Evolutionary conservation across 2,329 filamentous ascomycete species (phyloP).

Genomic region (Pseudocercospora macadamiae): DNA sequence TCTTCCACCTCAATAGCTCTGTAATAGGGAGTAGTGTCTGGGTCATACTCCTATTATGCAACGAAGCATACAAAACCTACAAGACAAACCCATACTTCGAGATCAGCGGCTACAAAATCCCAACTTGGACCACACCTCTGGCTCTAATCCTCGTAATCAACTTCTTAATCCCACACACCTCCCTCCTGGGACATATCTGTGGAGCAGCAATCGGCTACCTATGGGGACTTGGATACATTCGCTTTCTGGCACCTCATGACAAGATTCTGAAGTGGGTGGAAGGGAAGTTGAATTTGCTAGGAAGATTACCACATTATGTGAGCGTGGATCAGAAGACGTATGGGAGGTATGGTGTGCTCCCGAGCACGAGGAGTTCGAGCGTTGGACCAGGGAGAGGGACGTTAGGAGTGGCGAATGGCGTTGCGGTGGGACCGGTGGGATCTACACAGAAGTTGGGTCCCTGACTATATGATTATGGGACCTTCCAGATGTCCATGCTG

Average conservation of each 20-base stretch:
- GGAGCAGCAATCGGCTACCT: slow-evolving; percentile 83
- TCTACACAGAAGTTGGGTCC: slow-evolving; percentile 70
- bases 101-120: slow-evolving; percentile 69
- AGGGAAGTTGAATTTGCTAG: slow-evolving; percentile 81
- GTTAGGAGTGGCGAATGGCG: slow-evolving; percentile 36
- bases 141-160: slow-evolving; percentile 73
- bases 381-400: slow-evolving; percentile 34
- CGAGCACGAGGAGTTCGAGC: slow-evolving; percentile 42
- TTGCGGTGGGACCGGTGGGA: slow-evolving; percentile 64
- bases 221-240: slow-evolving; percentile 86
- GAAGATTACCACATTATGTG: slow-evolving; percentile 85
- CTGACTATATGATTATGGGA: slow-evolving; percentile 44
- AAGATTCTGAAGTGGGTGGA: slow-evolving; percentile 87
- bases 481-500: slow-evolving; percentile 2
- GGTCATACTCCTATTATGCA: slow-evolving; percentile 84
- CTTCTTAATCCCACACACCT: slow-evolving; percentile 78
- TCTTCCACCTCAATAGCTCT: slow-evolving; percentile 71
- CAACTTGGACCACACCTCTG: slow-evolving; percentile 91
- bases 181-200: slow-evolving; percentile 83
- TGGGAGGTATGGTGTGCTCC: slow-evolving; percentile 86
- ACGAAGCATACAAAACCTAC: slow-evolving; percentile 85
- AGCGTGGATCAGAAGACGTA: slow-evolving; percentile 96
- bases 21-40: slow-evolving; percentile 88
- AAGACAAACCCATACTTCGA: slow-evolving; percentile 77
- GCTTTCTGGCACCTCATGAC: slow-evolving; percentile 86